A percentile compares a stretch with the other conserved stretches of the same genome.
These are phyloP conservation scores for Theobroma grandiflorum DNA, from an alignment of 441 rosid genomes.

Conservation along the genomic window DNA sequence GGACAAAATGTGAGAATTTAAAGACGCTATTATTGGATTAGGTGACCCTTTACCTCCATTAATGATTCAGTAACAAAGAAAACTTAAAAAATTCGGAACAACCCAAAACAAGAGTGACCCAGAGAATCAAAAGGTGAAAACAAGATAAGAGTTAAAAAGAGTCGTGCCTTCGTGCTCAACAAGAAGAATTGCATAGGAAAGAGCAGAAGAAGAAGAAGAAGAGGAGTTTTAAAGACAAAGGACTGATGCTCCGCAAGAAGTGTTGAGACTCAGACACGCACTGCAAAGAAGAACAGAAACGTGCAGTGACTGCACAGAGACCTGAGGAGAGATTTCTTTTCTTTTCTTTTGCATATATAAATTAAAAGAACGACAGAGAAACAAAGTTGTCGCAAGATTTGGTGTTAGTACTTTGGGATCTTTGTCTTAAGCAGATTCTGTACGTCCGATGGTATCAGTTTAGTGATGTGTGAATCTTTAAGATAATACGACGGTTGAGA, in stretches of 20 bases:
- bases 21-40: conserved; percentile 45
- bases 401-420: conserved; percentile 25
- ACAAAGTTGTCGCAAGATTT: conserved; percentile 19
- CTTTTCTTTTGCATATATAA: not conserved
- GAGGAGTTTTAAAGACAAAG: conserved; percentile 27
- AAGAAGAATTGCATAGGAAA: conserved; percentile 20
- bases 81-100: not conserved
- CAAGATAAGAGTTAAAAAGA: not conserved
- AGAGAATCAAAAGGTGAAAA: conserved; percentile 12
- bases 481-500: conserved; percentile 31
- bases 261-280: conserved; percentile 22
- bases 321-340: conserved; percentile 17
- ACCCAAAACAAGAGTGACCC: not conserved
- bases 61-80: conserved; percentile 31
- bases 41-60: conserved; percentile 50
- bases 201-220: conserved; percentile 9
- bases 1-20: conserved; percentile 29
- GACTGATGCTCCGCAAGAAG: conserved; percentile 27
- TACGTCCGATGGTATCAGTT: conserved; percentile 40
- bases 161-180: not conserved
- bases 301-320: conserved; percentile 28
- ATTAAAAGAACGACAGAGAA: not conserved
- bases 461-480: conserved; percentile 26
- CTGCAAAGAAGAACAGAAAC: conserved; percentile 32
- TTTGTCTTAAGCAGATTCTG: conserved; percentile 36